Evolutionary conservation across 768 basidiomycete species (phyloP).

Genomic region (Albatrellus ellisii): DNA sequence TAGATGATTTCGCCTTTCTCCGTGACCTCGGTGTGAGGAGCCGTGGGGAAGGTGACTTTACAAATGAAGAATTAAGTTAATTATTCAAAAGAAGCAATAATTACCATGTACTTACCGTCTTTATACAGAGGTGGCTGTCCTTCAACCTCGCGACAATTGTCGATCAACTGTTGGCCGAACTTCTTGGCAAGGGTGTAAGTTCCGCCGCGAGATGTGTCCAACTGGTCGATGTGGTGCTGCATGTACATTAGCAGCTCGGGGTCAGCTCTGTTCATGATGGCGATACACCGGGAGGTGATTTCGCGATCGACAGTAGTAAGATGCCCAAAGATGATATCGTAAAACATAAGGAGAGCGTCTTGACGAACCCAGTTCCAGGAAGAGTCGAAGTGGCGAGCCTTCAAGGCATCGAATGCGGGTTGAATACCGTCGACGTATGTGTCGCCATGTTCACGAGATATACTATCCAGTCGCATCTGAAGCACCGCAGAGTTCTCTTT

Average conservation of each 20-base stretch:
- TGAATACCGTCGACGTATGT: conserved; percentile 89
- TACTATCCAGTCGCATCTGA: conserved; percentile 80
- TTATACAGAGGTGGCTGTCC: conserved; percentile 84
- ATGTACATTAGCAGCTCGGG: conserved; percentile 86
- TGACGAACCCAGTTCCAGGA: conserved; percentile 99
- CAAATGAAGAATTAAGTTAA: neutral
- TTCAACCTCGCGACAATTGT: conserved; percentile 82
- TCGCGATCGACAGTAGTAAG: conserved; percentile 91
- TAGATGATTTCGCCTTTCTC: conserved; percentile 92
- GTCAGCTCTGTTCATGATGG: conserved; percentile 95
- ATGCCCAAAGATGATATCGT: conserved; percentile 95
- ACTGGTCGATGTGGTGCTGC: conserved; percentile 87
- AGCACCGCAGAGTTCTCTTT: conserved; percentile 59
- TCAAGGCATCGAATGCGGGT: conserved; percentile 87
- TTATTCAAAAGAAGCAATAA: neutral
- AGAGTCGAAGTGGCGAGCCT: conserved; percentile 96
- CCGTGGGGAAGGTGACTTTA: conserved; percentile 93
- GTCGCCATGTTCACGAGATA: conserved; percentile 88
- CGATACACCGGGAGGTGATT: conserved; percentile 93
- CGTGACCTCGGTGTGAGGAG: conserved; percentile 88
- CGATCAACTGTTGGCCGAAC: conserved; percentile 90
- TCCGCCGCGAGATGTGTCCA: conserved; percentile 71
- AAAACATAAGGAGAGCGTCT: conserved; percentile 93
- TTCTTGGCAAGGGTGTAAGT: conserved; percentile 94
- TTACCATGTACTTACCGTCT: conserved; percentile 52